Conservation (phyloP, 1,284 basidiomycete genomes). For the Melampsora abietis-canadensis region DNA sequence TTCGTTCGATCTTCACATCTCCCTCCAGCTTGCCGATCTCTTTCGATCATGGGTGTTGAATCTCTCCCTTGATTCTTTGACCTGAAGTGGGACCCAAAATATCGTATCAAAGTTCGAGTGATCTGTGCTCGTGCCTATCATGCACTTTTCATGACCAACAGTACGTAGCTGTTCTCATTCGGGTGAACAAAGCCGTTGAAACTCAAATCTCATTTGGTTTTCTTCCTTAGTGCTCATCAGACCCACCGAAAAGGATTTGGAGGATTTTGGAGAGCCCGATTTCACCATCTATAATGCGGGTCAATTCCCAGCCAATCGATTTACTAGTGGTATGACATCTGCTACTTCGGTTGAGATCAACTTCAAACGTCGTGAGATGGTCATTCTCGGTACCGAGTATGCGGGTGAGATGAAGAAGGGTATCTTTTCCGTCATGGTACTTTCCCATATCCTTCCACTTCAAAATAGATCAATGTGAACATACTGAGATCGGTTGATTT, state of each 20-base stretch:
- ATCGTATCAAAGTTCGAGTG: conserved; percentile 99
- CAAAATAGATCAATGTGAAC: background rate
- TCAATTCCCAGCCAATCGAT: conserved; percentile 99
- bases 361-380: conserved; percentile 99
- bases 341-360: conserved; percentile 99
- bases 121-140: conserved; percentile 98
- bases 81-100: conserved; percentile 84
- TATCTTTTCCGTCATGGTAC: conserved; percentile 96
- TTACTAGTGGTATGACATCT: conserved; percentile 99
- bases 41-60: background rate
- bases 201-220: conserved; percentile 39
- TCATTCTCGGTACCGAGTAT: conserved; percentile 98
- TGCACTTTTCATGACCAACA: conserved; percentile 86
- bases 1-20: background rate
- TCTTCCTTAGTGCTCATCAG: conserved; percentile 83
- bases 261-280: conserved; percentile 94
- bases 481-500: conserved; percentile 33
- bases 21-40: background rate
- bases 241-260: conserved; percentile 89
- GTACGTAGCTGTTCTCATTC: conserved; percentile 58
- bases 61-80: conserved; percentile 4
- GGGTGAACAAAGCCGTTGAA: conserved; percentile 11
- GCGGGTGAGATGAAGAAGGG: conserved; percentile 99
- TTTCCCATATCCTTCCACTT: conserved; percentile 45
- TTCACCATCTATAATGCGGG: conserved; percentile 99